Evolutionary conservation across 2,329 filamentous ascomycete genomes (phyloP).

Genomic region (Ramularia endophylla): DNA sequence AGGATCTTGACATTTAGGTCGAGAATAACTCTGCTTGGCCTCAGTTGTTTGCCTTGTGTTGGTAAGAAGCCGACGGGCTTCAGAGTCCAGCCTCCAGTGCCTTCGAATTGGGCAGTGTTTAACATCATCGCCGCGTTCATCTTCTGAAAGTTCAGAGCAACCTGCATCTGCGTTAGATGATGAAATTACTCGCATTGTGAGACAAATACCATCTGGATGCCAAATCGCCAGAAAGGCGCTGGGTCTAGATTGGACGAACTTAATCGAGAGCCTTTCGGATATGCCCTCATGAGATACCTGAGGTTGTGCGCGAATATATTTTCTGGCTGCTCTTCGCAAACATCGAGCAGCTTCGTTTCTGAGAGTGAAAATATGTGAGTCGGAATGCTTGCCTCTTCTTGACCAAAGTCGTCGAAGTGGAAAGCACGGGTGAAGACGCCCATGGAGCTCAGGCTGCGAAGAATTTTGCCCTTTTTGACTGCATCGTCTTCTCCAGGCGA

Average conservation of each 20-base stretch:
- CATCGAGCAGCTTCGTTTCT: slow-evolving; percentile 60
- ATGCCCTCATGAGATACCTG: slow-evolving; percentile 77
- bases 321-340: slow-evolving; percentile 49
- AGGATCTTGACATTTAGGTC: slow-evolving; percentile 67
- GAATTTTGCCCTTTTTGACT: slow-evolving; percentile 54
- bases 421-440: slow-evolving; percentile 85
- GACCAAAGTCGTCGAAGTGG: slow-evolving; percentile 64
- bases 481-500: slow-evolving; percentile 35
- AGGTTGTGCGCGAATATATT: slow-evolving; percentile 76
- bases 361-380: slow-evolving; percentile 61
- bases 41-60: slow-evolving; percentile 13
- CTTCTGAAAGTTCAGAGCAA: slow-evolving; percentile 90
- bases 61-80: slow-evolving; percentile 71
- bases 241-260: slow-evolving; percentile 84
- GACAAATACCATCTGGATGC: slow-evolving; percentile 61
- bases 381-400: slow-evolving; percentile 52
- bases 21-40: slow-evolving; percentile 36
- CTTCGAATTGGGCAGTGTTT: slow-evolving; percentile 86
- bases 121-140: slow-evolving; percentile 94
- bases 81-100: slow-evolving; percentile 73
- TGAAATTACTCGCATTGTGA: neutral
- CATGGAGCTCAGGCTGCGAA: slow-evolving; percentile 64
- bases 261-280: slow-evolving; percentile 76
- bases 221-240: slow-evolving; percentile 76
- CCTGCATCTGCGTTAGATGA: slow-evolving; percentile 31